phyloP scores from a whole-genome alignment of 257 asterid genomes.

The Salvia hispanica region DNA sequence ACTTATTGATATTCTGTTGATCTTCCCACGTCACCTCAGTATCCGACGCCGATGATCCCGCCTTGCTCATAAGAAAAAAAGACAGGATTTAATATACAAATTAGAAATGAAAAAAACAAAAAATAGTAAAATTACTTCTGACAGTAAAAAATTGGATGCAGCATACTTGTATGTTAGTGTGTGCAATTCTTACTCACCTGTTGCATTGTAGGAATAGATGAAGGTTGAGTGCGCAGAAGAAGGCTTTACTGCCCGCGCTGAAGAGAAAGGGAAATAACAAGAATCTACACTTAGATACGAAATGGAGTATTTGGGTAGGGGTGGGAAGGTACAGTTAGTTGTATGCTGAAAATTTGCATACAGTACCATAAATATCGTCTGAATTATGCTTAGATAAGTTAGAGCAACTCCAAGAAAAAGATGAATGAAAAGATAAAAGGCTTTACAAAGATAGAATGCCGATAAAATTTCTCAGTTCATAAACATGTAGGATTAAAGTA shows the following conservation, averaged over 20 bases:
- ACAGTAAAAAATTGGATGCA: background rate
- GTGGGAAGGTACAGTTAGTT: too few relatives aligned
- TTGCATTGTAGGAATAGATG: slow-evolving; percentile 40
- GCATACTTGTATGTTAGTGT: background rate
- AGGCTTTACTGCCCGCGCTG: slow-evolving; percentile 21
- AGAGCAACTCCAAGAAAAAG: too few relatives aligned
- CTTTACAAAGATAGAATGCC: too few relatives aligned
- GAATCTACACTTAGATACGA: too few relatives aligned
- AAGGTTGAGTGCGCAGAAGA: background rate
- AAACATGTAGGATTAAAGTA: too few relatives aligned
- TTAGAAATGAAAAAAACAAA: background rate
- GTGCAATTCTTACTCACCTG: slow-evolving; percentile 40
- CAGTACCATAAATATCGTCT: too few relatives aligned
- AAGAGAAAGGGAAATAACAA: background rate
- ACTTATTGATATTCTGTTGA: slow-evolving; percentile 93
- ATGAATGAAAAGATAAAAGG: too few relatives aligned
- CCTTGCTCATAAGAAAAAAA: slow-evolving; percentile 38
- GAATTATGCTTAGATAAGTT: too few relatives aligned
- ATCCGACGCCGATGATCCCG: slow-evolving; percentile 72
- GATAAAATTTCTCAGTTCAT: too few relatives aligned
- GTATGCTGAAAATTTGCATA: too few relatives aligned
- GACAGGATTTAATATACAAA: slow-evolving; percentile 1
- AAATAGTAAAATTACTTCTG: background rate
- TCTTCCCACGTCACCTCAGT: slow-evolving; percentile 94
- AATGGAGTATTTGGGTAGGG: too few relatives aligned